phyloP scores from a whole-genome alignment of 2,329 filamentous ascomycete genomes.

The Paecilomyces niveus region DNA sequence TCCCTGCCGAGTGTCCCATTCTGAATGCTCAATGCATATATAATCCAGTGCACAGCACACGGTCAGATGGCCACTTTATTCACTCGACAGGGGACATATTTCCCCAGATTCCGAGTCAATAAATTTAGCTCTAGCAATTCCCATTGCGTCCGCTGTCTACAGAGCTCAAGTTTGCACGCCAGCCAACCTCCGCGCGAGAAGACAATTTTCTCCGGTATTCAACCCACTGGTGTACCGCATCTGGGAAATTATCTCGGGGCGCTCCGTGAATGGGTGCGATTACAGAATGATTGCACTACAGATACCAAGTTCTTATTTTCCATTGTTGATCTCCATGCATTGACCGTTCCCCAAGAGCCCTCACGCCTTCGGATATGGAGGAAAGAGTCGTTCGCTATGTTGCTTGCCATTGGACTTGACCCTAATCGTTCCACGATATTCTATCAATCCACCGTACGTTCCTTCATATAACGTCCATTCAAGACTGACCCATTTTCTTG shows the following conservation, averaged over 20 bases:
- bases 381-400: slow-evolving; percentile 67
- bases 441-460: slow-evolving; percentile 65
- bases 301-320: slow-evolving; percentile 68
- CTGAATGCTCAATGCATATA: neutral
- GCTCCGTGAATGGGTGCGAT: slow-evolving; percentile 72
- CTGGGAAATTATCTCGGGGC: slow-evolving; percentile 94
- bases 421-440: slow-evolving; percentile 73
- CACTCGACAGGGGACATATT: neutral
- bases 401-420: slow-evolving; percentile 78
- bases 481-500: neutral
- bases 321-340: slow-evolving; percentile 88
- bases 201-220: slow-evolving; percentile 89
- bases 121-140: too few relatives aligned
- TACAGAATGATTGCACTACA: slow-evolving; percentile 59
- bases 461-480: neutral
- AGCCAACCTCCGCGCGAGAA: slow-evolving; percentile 15
- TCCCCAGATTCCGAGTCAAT: neutral
- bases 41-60: neutral
- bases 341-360: slow-evolving; percentile 68
- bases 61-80: neutral
- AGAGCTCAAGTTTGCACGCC: neutral
- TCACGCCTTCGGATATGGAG: slow-evolving; percentile 56
- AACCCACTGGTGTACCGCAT: slow-evolving; percentile 90
- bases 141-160: neutral
- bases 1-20: neutral